Evolutionary conservation across 306 rosid genomes (phyloP).

Genomic region (Fragaria ananassa): DNA sequence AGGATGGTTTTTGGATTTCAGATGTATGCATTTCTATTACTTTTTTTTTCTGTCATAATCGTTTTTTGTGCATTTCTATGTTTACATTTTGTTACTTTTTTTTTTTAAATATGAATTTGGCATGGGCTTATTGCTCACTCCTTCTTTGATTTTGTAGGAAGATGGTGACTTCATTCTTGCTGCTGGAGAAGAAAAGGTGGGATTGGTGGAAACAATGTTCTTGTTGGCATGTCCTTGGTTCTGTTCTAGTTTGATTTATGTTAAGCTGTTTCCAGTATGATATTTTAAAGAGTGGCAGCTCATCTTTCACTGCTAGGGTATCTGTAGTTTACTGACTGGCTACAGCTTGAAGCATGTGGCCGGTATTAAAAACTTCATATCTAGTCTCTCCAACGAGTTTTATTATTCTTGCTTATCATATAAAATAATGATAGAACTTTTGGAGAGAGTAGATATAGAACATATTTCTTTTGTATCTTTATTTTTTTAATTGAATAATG

Average conservation of each 20-base stretch:
- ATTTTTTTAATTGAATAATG: neutral
- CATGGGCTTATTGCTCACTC: slow-evolving; percentile 29
- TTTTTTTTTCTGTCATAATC: neutral
- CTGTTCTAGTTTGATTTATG: slow-evolving; percentile 1
- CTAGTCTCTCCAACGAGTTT: neutral
- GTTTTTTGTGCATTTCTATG: neutral
- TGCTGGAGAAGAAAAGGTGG: slow-evolving; percentile 77
- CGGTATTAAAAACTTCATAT: neutral
- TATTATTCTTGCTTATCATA: neutral
- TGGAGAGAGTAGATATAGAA: neutral
- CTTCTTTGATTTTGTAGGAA: slow-evolving; percentile 52
- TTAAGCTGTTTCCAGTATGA: neutral
- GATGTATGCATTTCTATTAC: neutral
- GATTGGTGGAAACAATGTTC: neutral
- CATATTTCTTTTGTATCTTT: neutral
- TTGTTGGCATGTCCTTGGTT: neutral
- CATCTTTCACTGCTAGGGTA: neutral
- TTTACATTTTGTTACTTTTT: neutral
- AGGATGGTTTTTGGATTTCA: neutral
- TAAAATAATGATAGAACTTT: neutral
- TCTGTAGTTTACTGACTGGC: neutral
- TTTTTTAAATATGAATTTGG: neutral
- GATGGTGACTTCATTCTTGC: slow-evolving; percentile 80
- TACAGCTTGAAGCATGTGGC: neutral
- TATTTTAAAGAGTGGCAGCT: neutral